phyloP scores from a whole-genome alignment of 2,329 filamentous ascomycete species.

The Alternaria atra region DNA sequence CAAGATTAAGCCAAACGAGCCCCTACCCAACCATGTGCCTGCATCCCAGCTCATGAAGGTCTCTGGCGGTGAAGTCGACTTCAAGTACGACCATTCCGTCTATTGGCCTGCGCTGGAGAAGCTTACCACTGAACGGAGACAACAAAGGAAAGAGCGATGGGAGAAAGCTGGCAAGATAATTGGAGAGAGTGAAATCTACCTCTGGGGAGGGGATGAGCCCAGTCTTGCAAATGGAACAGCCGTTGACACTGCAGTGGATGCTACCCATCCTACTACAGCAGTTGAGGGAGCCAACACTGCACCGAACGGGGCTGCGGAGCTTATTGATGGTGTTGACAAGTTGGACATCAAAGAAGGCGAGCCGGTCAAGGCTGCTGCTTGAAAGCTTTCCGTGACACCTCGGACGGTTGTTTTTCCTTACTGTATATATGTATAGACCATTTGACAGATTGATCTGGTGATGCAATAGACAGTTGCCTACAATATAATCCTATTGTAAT shows the following conservation, averaged over 20 bases:
- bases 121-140: slow-evolving; percentile 72
- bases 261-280: slow-evolving; percentile 2
- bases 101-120: slow-evolving; percentile 90
- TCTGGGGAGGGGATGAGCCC: slow-evolving; percentile 71
- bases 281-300: not conserved
- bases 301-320: slow-evolving; percentile 16
- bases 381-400: not conserved
- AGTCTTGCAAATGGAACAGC: slow-evolving; percentile 28
- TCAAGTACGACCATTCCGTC: slow-evolving; percentile 85
- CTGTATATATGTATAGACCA: slow-evolving; percentile 1
- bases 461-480: not conserved
- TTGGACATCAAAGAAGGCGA: slow-evolving; percentile 37
- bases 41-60: slow-evolving; percentile 81
- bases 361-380: slow-evolving; percentile 23
- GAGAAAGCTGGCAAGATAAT: slow-evolving; percentile 78
- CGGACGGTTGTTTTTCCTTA: not conserved
- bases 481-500: not conserved
- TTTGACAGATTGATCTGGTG: not conserved
- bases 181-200: slow-evolving; percentile 86
- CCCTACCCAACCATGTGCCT: slow-evolving; percentile 83
- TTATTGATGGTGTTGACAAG: slow-evolving; percentile 34
- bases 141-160: slow-evolving; percentile 75
- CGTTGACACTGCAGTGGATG: slow-evolving; percentile 3
- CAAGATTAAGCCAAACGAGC: slow-evolving; percentile 98
- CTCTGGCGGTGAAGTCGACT: slow-evolving; percentile 81